phyloP scores from a whole-genome alignment of 495 filamentous ascomycete species.

The Sphaerosporella brunnea region DNA sequence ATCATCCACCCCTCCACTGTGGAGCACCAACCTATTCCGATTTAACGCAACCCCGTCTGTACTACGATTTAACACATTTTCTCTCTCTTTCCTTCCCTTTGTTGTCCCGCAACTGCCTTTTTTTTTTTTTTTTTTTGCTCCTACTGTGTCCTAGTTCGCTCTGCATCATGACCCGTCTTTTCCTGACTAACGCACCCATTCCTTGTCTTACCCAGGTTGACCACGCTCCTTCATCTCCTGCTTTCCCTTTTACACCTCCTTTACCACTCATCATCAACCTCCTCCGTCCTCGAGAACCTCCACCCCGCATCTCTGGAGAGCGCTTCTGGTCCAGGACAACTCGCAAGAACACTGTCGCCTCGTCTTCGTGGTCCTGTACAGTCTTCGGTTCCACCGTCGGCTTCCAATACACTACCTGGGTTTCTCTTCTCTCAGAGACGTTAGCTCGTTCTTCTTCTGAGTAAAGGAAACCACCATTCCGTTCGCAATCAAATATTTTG shows the following conservation, averaged over 20 bases:
- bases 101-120: constrained; percentile 9
- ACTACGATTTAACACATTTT: no score
- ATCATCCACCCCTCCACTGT: no score
- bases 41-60: no score
- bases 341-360: constrained; percentile 13
- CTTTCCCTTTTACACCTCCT: constrained; percentile 25
- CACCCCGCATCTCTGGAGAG: constrained; percentile 21
- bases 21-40: no score
- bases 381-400: constrained; percentile 14
- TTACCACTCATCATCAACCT: constrained; percentile 16
- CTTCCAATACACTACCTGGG: constrained; percentile 9
- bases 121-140: constrained; percentile 10
- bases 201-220: constrained; percentile 21
- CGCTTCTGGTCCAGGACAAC: constrained; percentile 23
- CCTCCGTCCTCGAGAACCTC: constrained; percentile 25
- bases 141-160: constrained; percentile 11
- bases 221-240: constrained; percentile 26
- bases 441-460: constrained; percentile 28
- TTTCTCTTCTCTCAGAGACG: constrained; percentile 21
- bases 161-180: neutral
- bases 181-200: constrained; percentile 18
- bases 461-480: constrained; percentile 17
- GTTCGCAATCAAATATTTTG: neutral
- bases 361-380: constrained; percentile 23
- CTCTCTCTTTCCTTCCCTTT: constrained; percentile 11